Percentiles rank a stretch among this genome's conserved stretches.
phyloP scores from a whole-genome alignment of 345 rosid genomes.

The Eucalyptus brandiana region DNA sequence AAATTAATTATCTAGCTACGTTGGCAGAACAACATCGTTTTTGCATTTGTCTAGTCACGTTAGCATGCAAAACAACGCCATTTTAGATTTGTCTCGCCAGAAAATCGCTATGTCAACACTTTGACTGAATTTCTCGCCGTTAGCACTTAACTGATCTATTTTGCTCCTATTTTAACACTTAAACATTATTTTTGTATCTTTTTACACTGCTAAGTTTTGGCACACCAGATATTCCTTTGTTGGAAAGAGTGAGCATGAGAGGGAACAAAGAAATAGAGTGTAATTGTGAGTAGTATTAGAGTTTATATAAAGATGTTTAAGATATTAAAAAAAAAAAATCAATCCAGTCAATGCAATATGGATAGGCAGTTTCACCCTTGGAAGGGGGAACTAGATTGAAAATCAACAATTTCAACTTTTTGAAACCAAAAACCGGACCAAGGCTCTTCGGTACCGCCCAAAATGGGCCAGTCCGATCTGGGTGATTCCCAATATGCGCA shows the following conservation, averaged over 20 bases:
- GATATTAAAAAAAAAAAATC: too few relatives aligned
- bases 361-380: too few relatives aligned
- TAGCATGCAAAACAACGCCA: accelerated
- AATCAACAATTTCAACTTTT: too few relatives aligned
- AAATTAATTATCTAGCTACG: too few relatives aligned
- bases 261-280: too few relatives aligned
- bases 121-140: accelerated
- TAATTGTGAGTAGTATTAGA: too few relatives aligned
- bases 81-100: accelerated
- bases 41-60: too few relatives aligned
- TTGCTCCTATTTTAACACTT: accelerated
- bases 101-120: accelerated
- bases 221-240: accelerated
- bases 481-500: too few relatives aligned
- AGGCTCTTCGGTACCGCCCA: accelerated
- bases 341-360: too few relatives aligned
- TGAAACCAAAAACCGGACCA: accelerated
- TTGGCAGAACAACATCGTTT: accelerated
- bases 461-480: accelerated
- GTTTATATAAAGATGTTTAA: too few relatives aligned
- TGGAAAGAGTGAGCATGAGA: accelerated
- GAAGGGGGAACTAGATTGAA: too few relatives aligned
- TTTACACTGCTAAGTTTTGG: accelerated
- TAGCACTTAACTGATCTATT: accelerated
- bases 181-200: too few relatives aligned